Conservation (phyloP, 2,329 filamentous ascomycete genomes). For the Colletotrichum sp. region DNA sequence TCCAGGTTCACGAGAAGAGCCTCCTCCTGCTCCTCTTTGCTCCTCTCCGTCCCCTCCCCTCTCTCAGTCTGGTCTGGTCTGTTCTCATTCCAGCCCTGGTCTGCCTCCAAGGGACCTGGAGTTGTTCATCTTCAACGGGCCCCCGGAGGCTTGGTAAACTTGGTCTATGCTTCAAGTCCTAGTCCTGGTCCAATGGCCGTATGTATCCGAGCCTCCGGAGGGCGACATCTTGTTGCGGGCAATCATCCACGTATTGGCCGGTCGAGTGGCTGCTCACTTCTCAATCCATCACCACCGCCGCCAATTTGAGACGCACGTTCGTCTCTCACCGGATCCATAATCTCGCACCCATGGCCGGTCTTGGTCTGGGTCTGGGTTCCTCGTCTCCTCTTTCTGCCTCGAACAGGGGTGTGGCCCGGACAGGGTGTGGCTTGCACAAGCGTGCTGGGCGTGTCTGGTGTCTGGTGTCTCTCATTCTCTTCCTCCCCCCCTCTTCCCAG, state of each 20-base stretch:
- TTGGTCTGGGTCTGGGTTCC: constrained; percentile 5
- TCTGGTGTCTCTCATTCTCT: neutral
- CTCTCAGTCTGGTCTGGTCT: neutral
- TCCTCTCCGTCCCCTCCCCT: neutral
- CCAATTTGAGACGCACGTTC: constrained; percentile 19
- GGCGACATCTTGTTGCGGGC: neutral
- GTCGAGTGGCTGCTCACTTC: constrained; percentile 18
- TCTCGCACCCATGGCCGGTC: constrained; percentile 15
- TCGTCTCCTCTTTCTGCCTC: constrained; percentile 18
- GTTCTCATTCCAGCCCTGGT: neutral
- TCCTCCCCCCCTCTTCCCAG: constrained; percentile 12
- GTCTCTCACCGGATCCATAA: constrained; percentile 23
- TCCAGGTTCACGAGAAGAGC: constrained; percentile 12
- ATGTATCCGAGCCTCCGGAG: neutral
- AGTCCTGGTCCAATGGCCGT: neutral
- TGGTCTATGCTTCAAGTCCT: constrained; percentile 8
- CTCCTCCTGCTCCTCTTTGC: neutral
- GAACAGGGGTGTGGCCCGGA: constrained; percentile 16
- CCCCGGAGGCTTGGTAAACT: neutral
- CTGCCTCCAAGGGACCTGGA: neutral
- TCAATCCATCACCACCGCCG: constrained; percentile 16
- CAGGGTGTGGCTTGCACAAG: constrained; percentile 19
- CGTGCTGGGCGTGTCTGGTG: constrained; percentile 15
- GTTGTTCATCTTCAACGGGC: neutral
- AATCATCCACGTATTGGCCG: constrained; percentile 1